Evolutionary conservation across 164 flowering plant species (phyloP).

Genomic region (Platanus orientalis): DNA sequence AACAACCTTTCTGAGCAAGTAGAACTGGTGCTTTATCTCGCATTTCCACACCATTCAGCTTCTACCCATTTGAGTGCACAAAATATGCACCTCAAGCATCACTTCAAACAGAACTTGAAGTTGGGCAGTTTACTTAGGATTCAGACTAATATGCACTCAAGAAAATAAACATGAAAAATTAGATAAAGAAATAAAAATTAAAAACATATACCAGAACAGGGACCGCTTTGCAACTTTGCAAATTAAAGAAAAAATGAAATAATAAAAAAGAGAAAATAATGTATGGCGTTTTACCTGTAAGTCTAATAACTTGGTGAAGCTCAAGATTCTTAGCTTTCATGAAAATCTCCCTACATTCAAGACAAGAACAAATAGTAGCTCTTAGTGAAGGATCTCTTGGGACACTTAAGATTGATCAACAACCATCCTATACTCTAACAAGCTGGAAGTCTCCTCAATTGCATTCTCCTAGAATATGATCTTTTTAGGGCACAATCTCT

Average conservation of each 20-base stretch:
- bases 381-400: conserved; percentile 64
- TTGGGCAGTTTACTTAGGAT: conserved; percentile 27
- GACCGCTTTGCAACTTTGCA: no score
- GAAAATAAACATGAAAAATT: not conserved
- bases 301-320: conserved; percentile 78
- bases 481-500: no score
- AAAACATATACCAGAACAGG: not conserved
- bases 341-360: conserved; percentile 80
- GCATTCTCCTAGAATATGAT: conserved; percentile 63
- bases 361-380: conserved; percentile 55
- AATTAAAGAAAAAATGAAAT: no score
- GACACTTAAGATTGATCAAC: conserved; percentile 71
- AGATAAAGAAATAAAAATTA: not conserved
- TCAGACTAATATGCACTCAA: conserved; percentile 23
- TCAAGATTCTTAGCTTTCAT: conserved; percentile 69
- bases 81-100: conserved; percentile 16
- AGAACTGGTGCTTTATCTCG: not conserved
- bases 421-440: conserved; percentile 92
- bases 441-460: conserved; percentile 68
- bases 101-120: conserved; percentile 53
- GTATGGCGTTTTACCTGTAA: conserved; percentile 69
- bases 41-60: not conserved
- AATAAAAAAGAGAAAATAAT: no score
- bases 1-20: not conserved
- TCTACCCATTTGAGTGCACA: not conserved